Base-by-base conservation (phyloP, 106 monocot genomes). In the Acanthochlamys bracteata region DNA sequence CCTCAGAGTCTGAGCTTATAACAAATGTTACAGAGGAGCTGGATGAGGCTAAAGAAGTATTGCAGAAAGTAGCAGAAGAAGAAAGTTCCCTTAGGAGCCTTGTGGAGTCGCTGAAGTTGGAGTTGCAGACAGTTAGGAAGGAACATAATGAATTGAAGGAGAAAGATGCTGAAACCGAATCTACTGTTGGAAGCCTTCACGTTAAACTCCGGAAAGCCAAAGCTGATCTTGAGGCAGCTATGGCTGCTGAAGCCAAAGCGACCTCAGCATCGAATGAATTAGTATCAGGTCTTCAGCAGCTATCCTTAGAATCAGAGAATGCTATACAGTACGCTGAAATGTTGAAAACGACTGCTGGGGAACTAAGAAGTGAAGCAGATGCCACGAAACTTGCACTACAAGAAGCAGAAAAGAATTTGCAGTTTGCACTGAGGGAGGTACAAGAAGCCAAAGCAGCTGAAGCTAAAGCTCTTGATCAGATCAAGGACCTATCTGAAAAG, bases 31-130 rank as follows among this genome's bases (percentile, higher is more conserved):
- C 74, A 11, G 59, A 27, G 10, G 74, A 74, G 60, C 69, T 74
- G 53, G 74, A 79, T 71, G 74, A 66, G 56, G 74, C 70, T 16
- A 74, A 73, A 55, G 71, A 27, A n/a, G 65, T 79, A 12, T 41
- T 74, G 57, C 74, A 79, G 65, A 79, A 79, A 45, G 59, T 74
- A 20, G 74, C 74, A 55, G 74, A 79, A 67, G 79, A 79, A 57
- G 79, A 74, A 60, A 53, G 2, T 22, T 70, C 79, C 45, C 74
- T 71, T 47, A 64, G 59, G 65, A 71, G 58, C 55, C 33, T 65
- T 42, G 14, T 71, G 59, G 70, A 74, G n/a, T 74, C 54, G 15
- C 61, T 79, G 24, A 66, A 60, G 60, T 14, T 71, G 23, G 79
- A 79, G 59, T 60, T 79, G 19, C 74, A 79, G 53, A 60, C 55